Conservation (phyloP, 805 yeast species). For the Peterozyma toletana region DNA sequence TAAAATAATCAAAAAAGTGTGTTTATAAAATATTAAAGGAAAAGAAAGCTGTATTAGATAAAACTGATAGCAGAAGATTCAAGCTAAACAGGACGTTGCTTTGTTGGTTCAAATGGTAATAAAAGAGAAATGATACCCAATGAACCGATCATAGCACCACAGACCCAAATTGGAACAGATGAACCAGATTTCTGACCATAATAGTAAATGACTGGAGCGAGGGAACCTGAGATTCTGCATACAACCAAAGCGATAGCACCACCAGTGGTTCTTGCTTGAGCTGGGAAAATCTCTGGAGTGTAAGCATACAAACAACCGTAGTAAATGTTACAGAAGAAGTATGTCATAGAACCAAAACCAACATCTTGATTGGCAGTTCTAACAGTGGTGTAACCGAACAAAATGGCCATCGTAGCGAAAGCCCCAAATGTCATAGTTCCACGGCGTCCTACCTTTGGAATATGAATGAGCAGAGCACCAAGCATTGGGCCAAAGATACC, state of each 20-base stretch:
- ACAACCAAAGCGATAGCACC: conserved; percentile 51
- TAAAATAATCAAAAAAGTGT: no score
- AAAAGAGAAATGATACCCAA: conserved; percentile 36
- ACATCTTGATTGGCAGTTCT: conserved; percentile 48
- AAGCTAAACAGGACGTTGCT: conserved; percentile 23
- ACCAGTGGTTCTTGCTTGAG: conserved; percentile 49
- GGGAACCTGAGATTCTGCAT: conserved; percentile 44
- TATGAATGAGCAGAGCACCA: conserved; percentile 31
- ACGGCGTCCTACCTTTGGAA: conserved; percentile 41
- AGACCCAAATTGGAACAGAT: conserved; percentile 53
- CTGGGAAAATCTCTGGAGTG: conserved; percentile 58
- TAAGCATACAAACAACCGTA: conserved; percentile 58
- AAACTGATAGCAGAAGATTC: no score
- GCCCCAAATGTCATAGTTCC: conserved; percentile 50
- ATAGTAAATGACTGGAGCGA: conserved; percentile 52
- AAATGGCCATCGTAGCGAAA: conserved; percentile 44
- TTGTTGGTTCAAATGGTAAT: conserved; percentile 45
- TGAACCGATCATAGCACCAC: conserved; percentile 46
- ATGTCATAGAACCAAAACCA: conserved; percentile 40
- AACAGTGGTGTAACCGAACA: conserved; percentile 59
- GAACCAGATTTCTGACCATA: conserved; percentile 40
- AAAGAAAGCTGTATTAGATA: no score
- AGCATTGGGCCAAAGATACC: conserved; percentile 47
- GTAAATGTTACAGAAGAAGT: conserved; percentile 38
- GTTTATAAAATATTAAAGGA: no score